Evolutionary conservation across 1,284 basidiomycete genomes (phyloP), one percentile per base, ranked within the genome.

Genomic region (Pseudozyma thailandica): DNA sequence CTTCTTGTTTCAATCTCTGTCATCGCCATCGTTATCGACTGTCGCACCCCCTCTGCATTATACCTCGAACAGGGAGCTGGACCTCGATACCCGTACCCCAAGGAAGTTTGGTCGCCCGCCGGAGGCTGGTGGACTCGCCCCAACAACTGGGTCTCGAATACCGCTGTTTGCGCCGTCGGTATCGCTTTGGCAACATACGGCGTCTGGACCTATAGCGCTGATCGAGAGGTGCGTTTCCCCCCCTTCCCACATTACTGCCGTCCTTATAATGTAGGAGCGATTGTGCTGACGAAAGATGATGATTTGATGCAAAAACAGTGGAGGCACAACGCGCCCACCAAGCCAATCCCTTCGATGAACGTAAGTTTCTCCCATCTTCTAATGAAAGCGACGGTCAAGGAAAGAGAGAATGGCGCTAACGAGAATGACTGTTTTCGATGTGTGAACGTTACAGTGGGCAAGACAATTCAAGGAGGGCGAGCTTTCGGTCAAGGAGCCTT

Each of bases 51-150:
- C n/a, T 31, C 15, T 25, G 16, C 9, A 25, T 45, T 25, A 5
- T 8, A 16, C 15, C 20, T 20, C 27, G 23, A 25, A 44, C 54
- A 80, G 74, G 83, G 82, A 69, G 83, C 81, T 64, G 83, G 84
- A 58, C 82, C 82, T 71, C 86, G 85, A 69, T 87, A 85, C 79
- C 86, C 86, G 50, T 87, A 85, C 82, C 87, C 87, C 27, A 87
- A 87, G 82, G 86, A 87, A 78, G 87, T 87, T 61, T 87, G 86
- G 86, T 84, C 84, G 44, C 86, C 86, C 49, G 80, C 84, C 64
- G 86, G 86, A 69, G 87, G 87, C 49, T 87, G 86, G 86, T 88
- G 87, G 87, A 84, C 86, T 45, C 83, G 79, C 26, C 87, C 87
- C 23, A 72, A 80, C 13, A 87, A 87, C 82, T 88, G 87, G 87